These are phyloP conservation scores for Phytophthora multivora DNA, from an alignment of 352 stramenopile genomes.

Conservation along the genomic window DNA sequence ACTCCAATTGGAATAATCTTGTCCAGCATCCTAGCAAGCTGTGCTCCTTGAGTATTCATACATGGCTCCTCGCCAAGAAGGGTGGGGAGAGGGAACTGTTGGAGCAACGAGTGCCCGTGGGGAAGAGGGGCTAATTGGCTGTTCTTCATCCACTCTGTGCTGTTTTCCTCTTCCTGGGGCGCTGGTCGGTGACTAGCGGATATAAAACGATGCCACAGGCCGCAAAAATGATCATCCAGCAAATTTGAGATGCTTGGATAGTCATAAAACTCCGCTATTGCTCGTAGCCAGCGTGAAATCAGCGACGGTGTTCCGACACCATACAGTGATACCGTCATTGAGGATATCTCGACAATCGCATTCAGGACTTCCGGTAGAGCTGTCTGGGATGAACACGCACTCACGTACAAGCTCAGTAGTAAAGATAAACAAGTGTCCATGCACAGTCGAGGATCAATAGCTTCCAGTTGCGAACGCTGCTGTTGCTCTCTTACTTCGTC, in stretches of 20 bases:
- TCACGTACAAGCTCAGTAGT: slow-evolving; percentile 64
- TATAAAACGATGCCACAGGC: slow-evolving; percentile 56
- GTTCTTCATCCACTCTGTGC: slow-evolving; percentile 26
- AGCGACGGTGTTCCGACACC: slow-evolving; percentile 33
- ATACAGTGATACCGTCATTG: slow-evolving; percentile 43
- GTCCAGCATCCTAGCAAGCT: slow-evolving; percentile 49
- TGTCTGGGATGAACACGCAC: slow-evolving; percentile 63
- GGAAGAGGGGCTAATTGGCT: slow-evolving; percentile 18
- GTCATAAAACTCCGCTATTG: slow-evolving; percentile 51
- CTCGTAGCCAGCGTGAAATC: slow-evolving; percentile 49
- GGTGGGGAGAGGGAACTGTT: slow-evolving; percentile 42
- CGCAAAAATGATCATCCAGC: slow-evolving; percentile 71
- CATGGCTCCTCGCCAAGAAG: slow-evolving; percentile 32
- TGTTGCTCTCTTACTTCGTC: slow-evolving; percentile 2
- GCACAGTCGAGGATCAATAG: slow-evolving; percentile 22
- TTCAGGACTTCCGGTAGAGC: slow-evolving; percentile 59
- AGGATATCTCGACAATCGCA: slow-evolving; percentile 56
- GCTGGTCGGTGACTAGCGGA: slow-evolving; percentile 16
- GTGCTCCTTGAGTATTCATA: slow-evolving; percentile 8
- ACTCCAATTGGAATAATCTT: slow-evolving; percentile 54
- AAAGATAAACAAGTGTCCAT: slow-evolving; percentile 54
- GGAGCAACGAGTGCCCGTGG: slow-evolving; percentile 29
- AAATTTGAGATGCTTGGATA: slow-evolving; percentile 50
- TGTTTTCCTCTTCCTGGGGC: slow-evolving; percentile 17
- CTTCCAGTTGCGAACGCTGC: not conserved